Evolutionary conservation across 768 basidiomycete genomes (phyloP).

Genomic region (Leccinum broughii): DNA sequence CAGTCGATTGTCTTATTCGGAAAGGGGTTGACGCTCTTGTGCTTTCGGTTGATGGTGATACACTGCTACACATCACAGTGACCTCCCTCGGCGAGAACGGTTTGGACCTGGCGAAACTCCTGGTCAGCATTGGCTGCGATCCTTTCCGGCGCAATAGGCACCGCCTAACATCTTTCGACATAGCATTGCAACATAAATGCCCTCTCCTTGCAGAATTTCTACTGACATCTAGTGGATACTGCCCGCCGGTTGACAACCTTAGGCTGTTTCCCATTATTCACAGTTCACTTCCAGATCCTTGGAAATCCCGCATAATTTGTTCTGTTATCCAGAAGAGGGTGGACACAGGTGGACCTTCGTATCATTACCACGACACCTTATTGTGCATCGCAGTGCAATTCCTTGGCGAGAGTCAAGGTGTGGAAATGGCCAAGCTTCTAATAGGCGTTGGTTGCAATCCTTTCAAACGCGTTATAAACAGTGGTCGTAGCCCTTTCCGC

Average conservation of each 20-base stretch:
- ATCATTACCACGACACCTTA: neutral
- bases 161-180: neutral
- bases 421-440: neutral
- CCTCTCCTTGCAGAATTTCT: neutral
- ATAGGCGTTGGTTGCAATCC: neutral
- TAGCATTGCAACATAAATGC: neutral
- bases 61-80: neutral
- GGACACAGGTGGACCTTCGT: neutral
- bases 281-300: neutral
- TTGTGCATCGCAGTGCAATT: neutral
- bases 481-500: neutral
- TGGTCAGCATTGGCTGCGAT: neutral
- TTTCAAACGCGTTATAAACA: too few relatives aligned
- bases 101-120: neutral
- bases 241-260: neutral
- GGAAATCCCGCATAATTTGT: too few relatives aligned
- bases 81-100: neutral
- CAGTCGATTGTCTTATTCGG: neutral
- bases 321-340: neutral
- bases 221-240: neutral
- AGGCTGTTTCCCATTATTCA: neutral
- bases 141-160: neutral
- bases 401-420: neutral
- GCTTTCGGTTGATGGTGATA: neutral
- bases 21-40: neutral